phyloP scores from a whole-genome alignment of 768 basidiomycete species.

The Agaricus bisporus region DNA sequence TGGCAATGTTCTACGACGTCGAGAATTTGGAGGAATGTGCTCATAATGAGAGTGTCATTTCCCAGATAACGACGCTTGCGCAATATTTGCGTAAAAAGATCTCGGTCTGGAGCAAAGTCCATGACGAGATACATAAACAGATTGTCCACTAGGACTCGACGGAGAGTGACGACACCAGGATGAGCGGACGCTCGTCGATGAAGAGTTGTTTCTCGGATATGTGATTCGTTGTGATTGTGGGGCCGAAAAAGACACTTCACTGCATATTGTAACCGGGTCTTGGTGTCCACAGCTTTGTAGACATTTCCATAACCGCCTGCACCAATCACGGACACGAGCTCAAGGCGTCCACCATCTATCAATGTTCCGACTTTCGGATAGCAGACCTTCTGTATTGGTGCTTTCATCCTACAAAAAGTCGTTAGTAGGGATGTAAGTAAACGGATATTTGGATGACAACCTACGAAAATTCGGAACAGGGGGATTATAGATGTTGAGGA shows the following conservation, averaged over 20 bases:
- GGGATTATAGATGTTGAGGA: too few relatives aligned
- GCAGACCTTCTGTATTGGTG: constrained; percentile 11
- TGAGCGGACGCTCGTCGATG: constrained; percentile 73
- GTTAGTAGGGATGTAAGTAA: neutral
- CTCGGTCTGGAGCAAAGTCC: constrained; percentile 88
- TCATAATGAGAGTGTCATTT: constrained; percentile 76
- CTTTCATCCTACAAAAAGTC: constrained; percentile 6
- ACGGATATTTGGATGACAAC: too few relatives aligned
- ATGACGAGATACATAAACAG: constrained; percentile 85
- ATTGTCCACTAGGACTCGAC: constrained; percentile 81
- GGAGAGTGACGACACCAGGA: constrained; percentile 80
- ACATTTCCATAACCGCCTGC: constrained; percentile 95
- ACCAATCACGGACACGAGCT: constrained; percentile 84
- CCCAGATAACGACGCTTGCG: constrained; percentile 76
- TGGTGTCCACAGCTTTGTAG: constrained; percentile 74
- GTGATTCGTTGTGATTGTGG: constrained; percentile 56
- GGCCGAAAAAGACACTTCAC: constrained; percentile 84
- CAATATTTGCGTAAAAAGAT: constrained; percentile 89
- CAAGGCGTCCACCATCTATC: constrained; percentile 78
- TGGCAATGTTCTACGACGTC: constrained; percentile 95
- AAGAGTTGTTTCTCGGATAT: constrained; percentile 83
- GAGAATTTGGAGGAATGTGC: constrained; percentile 88
- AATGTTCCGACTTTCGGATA: constrained; percentile 64
- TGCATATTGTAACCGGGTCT: constrained; percentile 56
- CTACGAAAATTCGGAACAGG: too few relatives aligned